A percentile compares a stretch with the other conserved stretches of the same genome.
These are phyloP conservation scores for Paramarasmius palmivorus DNA, from an alignment of 1,284 basidiomycete genomes.

Conservation along the genomic window DNA sequence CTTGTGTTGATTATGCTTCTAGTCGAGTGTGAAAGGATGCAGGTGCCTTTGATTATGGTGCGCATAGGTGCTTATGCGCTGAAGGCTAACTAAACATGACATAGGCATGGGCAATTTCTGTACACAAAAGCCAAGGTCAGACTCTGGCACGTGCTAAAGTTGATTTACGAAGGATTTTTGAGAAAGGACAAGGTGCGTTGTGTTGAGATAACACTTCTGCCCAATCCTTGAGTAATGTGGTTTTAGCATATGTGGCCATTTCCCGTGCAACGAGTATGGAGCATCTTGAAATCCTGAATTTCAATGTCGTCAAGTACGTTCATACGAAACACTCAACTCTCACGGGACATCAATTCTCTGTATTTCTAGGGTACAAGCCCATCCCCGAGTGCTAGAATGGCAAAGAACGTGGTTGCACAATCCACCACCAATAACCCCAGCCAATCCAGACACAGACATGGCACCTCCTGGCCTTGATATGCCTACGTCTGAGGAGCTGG, in stretches of 20 bases:
- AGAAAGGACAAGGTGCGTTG: conserved; percentile 72
- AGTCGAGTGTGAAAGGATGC: background rate
- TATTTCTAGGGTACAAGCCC: conserved; percentile 38
- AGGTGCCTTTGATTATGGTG: conserved; percentile 80
- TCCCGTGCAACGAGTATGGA: conserved; percentile 88
- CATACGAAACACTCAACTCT: too few relatives aligned
- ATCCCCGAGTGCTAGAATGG: conserved; percentile 44
- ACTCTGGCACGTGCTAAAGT: conserved; percentile 78
- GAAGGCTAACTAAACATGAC: background rate
- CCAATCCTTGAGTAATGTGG: conserved; percentile 16
- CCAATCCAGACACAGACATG: background rate
- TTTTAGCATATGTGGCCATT: conserved; percentile 86
- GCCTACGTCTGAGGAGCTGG: conserved; percentile 1
- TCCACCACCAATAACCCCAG: background rate
- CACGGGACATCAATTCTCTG: background rate
- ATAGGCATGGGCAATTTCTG: conserved; percentile 71
- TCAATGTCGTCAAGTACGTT: conserved; percentile 68
- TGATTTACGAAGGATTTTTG: conserved; percentile 67
- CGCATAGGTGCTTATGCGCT: conserved; percentile 70
- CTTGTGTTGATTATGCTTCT: background rate
- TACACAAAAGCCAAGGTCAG: conserved; percentile 88
- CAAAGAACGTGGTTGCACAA: conserved; percentile 7
- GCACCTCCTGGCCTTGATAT: background rate
- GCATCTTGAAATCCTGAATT: conserved; percentile 82
- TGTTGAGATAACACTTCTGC: conserved; percentile 1